These are phyloP conservation scores for Byssothecium circinans DNA, from an alignment of 2,329 filamentous ascomycete genomes.

Conservation along the genomic window DNA sequence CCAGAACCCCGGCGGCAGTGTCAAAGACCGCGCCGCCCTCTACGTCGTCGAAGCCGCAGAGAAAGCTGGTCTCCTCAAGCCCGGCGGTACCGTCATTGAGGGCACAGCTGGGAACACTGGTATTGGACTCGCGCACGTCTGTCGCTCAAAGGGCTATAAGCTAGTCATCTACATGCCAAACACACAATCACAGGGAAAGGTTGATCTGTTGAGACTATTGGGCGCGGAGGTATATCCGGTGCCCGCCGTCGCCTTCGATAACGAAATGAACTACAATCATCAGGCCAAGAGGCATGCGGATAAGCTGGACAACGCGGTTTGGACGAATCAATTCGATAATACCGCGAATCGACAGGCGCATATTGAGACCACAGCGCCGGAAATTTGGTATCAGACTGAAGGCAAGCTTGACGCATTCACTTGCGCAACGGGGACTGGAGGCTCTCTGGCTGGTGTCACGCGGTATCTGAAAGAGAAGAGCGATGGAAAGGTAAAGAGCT, in stretches of 20 bases:
- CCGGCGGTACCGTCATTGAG: slow-evolving; percentile 93
- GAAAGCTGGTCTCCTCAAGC: slow-evolving; percentile 75
- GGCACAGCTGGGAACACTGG: slow-evolving; percentile 97
- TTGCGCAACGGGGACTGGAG: slow-evolving; percentile 89
- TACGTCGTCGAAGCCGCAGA: slow-evolving; percentile 95
- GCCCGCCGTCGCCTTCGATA: slow-evolving; percentile 91
- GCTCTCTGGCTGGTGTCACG: slow-evolving; percentile 86
- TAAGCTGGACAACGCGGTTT: slow-evolving; percentile 81
- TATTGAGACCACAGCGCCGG: slow-evolving; percentile 93
- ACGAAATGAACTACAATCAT: slow-evolving; percentile 97
- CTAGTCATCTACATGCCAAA: slow-evolving; percentile 99
- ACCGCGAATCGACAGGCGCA: slow-evolving; percentile 90
- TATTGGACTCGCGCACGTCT: slow-evolving; percentile 96
- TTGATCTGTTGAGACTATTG: slow-evolving; percentile 85
- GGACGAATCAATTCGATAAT: slow-evolving; percentile 99
- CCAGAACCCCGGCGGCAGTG: slow-evolving; percentile 93
- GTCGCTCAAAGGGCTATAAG: slow-evolving; percentile 86
- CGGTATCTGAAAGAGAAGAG: slow-evolving; percentile 84
- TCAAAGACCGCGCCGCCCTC: slow-evolving; percentile 94
- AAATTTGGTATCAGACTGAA: slow-evolving; percentile 91
- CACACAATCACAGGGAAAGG: slow-evolving; percentile 97
- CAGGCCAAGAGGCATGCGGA: slow-evolving; percentile 92
- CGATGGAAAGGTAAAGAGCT: slow-evolving; percentile 77
- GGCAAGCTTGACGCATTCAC: slow-evolving; percentile 92
- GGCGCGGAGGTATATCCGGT: slow-evolving; percentile 96